phyloP scores from a whole-genome alignment of 2,329 filamentous ascomycete species.

The Claviceps monticola region DNA sequence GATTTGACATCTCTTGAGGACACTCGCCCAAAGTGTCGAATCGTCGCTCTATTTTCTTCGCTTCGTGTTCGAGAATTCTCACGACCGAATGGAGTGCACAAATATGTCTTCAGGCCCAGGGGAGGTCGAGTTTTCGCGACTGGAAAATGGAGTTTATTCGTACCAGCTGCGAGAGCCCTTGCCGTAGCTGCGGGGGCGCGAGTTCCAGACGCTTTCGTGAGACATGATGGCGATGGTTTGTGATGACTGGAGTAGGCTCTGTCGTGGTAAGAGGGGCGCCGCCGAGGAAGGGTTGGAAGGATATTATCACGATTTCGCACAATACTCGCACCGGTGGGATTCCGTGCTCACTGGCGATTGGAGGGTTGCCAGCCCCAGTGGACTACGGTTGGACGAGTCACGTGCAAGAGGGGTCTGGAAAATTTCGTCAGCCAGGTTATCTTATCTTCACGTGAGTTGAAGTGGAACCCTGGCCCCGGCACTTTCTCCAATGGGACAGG shows the following conservation, averaged over 20 bases:
- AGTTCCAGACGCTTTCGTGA: conserved; percentile 98
- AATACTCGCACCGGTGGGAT: conserved; percentile 5
- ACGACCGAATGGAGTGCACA: not conserved
- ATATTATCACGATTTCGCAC: conserved; percentile 5
- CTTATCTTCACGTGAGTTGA: conserved; percentile 11
- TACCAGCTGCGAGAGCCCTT: conserved; percentile 94
- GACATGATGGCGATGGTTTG: conserved; percentile 37
- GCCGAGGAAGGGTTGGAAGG: conserved; percentile 9
- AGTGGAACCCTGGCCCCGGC: too few species aligned
- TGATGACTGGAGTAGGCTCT: not conserved
- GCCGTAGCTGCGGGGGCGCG: conserved; percentile 90
- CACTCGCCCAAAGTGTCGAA: not conserved
- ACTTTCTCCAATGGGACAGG: not conserved
- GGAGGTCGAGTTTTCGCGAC: not conserved
- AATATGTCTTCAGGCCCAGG: not conserved
- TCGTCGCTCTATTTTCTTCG: not conserved
- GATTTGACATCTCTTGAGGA: not conserved
- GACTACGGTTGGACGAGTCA: not conserved
- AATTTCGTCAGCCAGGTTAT: not conserved
- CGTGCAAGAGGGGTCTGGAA: conserved; percentile 1
- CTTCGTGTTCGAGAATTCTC: not conserved
- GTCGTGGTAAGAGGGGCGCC: not conserved
- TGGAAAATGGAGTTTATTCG: conserved; percentile 20
- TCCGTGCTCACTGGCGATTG: conserved; percentile 18
- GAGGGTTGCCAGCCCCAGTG: conserved; percentile 25